Percentiles rank a stretch among this genome's conserved stretches.
These are phyloP conservation scores for Suhomyces bolitotheri DNA, from an alignment of 1,139 yeast species.

Conservation along the genomic window DNA sequence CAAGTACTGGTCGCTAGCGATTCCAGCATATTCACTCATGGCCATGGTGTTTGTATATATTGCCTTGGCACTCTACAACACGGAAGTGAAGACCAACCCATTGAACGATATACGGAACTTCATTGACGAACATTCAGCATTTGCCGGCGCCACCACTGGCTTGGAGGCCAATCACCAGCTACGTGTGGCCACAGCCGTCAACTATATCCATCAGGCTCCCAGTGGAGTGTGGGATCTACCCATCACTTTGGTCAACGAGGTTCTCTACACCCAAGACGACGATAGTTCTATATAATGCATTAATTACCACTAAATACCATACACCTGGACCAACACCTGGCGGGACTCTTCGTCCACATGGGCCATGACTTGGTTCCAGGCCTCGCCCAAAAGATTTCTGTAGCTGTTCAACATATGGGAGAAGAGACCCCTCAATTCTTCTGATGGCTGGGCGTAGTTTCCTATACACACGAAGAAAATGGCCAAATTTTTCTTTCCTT, in stretches of 20 bases:
- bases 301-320: slow-evolving; percentile 21
- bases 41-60: slow-evolving; percentile 70
- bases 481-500: slow-evolving; percentile 51
- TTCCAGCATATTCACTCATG: slow-evolving; percentile 71
- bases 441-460: slow-evolving; percentile 54
- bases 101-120: slow-evolving; percentile 62
- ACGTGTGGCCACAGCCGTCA: slow-evolving; percentile 22
- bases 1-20: slow-evolving; percentile 82
- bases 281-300: slow-evolving; percentile 1
- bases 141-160: slow-evolving; percentile 33
- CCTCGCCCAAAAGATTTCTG: slow-evolving; percentile 49
- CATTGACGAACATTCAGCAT: slow-evolving; percentile 65
- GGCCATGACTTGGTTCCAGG: slow-evolving; percentile 36
- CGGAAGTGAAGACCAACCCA: slow-evolving; percentile 65
- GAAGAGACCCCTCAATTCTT: slow-evolving; percentile 45
- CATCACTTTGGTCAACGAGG: slow-evolving; percentile 65
- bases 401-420: slow-evolving; percentile 48
- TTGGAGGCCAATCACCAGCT: slow-evolving; percentile 3
- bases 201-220: slow-evolving; percentile 54
- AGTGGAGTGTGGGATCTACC: slow-evolving; percentile 89
- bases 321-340: slow-evolving; percentile 22
- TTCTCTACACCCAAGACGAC: slow-evolving; percentile 45
- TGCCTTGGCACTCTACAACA: slow-evolving; percentile 68
- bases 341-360: slow-evolving; percentile 37
- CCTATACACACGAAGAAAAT: slow-evolving; percentile 66